These are phyloP conservation scores for Hyaloscypha finlandica DNA, from an alignment of 495 filamentous ascomycete species.

Conservation along the genomic window DNA sequence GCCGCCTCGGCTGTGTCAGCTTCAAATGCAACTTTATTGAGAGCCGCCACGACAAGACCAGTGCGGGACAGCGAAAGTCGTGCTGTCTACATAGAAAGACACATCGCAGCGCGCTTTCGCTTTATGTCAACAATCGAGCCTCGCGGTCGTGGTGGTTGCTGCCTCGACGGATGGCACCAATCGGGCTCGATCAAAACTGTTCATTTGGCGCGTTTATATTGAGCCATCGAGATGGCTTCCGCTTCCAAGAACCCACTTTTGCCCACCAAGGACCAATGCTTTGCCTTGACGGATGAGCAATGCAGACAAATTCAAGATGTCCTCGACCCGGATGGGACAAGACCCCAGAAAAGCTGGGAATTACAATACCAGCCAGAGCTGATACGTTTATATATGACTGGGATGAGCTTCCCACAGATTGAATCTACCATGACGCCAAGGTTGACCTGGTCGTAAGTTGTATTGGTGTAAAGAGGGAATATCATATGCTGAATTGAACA, in stretches of 20 bases:
- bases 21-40: neutral
- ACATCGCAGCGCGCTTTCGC: neutral
- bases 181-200: neutral
- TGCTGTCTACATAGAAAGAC: neutral
- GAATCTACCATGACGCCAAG: conserved; percentile 6
- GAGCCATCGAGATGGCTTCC: conserved; percentile 9
- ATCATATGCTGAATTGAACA: neutral
- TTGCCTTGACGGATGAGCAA: conserved; percentile 15
- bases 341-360: conserved; percentile 6
- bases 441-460: conserved; percentile 14
- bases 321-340: conserved; percentile 1
- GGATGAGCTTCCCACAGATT: conserved; percentile 13
- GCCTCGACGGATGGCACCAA: conserved; percentile 1
- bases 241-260: conserved; percentile 4
- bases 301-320: conserved; percentile 5
- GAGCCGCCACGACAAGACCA: neutral
- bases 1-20: conserved; percentile 1
- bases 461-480: neutral
- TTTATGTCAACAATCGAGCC: neutral
- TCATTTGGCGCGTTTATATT: neutral
- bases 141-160: neutral
- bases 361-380: conserved; percentile 3
- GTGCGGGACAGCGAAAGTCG: neutral
- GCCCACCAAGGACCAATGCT: conserved; percentile 10
- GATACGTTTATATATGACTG: conserved; percentile 16